These are phyloP conservation scores for Colletotrichum sp. DNA, from an alignment of 2,329 filamentous ascomycete genomes.

Conservation along the genomic window DNA sequence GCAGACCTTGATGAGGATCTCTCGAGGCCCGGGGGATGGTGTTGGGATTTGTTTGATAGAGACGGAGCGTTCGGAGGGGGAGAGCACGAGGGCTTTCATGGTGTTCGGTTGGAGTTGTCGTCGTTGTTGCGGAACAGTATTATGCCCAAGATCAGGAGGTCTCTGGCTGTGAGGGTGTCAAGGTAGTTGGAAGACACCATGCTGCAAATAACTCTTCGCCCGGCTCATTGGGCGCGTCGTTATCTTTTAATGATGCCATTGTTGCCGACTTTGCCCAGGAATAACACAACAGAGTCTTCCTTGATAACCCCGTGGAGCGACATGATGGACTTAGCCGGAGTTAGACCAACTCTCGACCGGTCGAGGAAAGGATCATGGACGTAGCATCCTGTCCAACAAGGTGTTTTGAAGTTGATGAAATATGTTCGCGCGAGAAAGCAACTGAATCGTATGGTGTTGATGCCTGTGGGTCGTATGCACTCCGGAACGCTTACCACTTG, in stretches of 20 bases:
- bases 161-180: rapidly evolving
- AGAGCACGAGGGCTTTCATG: not conserved
- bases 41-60: rapidly evolving
- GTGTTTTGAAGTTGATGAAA: not conserved
- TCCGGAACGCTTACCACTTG: not conserved
- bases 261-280: not conserved
- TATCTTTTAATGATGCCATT: not conserved
- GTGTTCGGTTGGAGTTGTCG: not conserved
- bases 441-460: not conserved
- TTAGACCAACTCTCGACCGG: not conserved
- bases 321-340: not conserved
- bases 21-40: not conserved
- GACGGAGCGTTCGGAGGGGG: not conserved
- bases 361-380: rapidly evolving
- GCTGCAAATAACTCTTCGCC: not conserved
- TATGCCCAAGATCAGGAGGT: too few species aligned
- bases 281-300: not conserved
- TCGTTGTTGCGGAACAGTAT: rapidly evolving
- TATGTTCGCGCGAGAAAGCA: not conserved
- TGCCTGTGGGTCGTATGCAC: not conserved
- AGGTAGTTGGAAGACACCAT: not conserved
- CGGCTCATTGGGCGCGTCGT: not conserved
- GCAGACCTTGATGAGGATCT: conserved; percentile 28
- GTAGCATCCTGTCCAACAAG: not conserved
- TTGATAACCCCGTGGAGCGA: not conserved